Percentiles rank a stretch among this genome's conserved stretches.
Evolutionary conservation across 225 moss, liverwort and hornwort species (phyloP).

Genomic region (Physcomitrellopsis africana): DNA sequence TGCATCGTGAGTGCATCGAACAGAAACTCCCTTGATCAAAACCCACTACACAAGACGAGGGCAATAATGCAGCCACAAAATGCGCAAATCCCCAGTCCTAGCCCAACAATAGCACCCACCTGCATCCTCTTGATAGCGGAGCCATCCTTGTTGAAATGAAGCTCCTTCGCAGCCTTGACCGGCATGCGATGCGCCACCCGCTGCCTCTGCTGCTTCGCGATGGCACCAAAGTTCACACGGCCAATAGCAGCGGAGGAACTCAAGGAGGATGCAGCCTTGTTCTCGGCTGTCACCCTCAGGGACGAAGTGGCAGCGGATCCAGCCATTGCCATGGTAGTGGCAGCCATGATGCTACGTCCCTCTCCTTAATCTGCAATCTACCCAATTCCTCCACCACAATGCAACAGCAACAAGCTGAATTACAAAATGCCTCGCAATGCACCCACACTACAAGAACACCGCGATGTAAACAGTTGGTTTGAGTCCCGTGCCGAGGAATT

Average conservation of each 20-base stretch:
- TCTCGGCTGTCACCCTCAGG: conserved; percentile 22
- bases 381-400: not conserved
- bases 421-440: not conserved
- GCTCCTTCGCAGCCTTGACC: conserved; percentile 79
- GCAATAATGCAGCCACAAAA: not conserved
- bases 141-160: conserved; percentile 94
- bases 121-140: conserved; percentile 96
- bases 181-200: conserved; percentile 32
- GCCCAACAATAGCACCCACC: conserved; percentile 35
- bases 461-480: not conserved
- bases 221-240: conserved; percentile 48
- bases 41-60: not conserved
- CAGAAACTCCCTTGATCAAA: not conserved
- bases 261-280: conserved; percentile 46
- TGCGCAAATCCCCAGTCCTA: not conserved
- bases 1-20: no score
- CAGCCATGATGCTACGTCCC: conserved; percentile 34
- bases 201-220: conserved; percentile 27
- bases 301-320: conserved; percentile 29
- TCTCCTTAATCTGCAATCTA: not conserved
- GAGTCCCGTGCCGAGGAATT: not conserved
- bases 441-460: not conserved
- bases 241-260: conserved; percentile 59
- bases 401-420: not conserved
- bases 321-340: conserved; percentile 46